A percentile compares a stretch with the other conserved stretches of the same genome.
These are phyloP conservation scores for Dillenia turbinata DNA, from an alignment of 164 flowering plant genomes.

Conservation along the genomic window DNA sequence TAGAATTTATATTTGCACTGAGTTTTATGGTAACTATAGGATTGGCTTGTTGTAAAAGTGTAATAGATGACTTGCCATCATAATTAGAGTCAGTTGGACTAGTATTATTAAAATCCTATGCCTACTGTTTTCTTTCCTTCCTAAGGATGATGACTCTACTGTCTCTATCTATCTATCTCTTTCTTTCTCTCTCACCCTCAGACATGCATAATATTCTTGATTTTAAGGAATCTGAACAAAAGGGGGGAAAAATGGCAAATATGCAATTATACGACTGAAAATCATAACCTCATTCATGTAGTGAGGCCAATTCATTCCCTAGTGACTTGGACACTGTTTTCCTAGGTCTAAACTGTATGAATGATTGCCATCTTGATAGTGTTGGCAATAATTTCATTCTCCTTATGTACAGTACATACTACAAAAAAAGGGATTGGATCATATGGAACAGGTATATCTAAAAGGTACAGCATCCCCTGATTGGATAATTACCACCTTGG, in stretches of 20 bases:
- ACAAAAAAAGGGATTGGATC: conserved; percentile 30
- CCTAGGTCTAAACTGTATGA: neutral
- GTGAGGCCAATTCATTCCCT: neutral
- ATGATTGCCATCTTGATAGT: too few species aligned
- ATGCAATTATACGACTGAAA: neutral
- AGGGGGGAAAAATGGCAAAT: too few species aligned
- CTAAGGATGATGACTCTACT: too few species aligned
- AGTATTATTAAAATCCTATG: too few species aligned
- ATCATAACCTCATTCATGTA: neutral
- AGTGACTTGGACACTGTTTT: neutral
- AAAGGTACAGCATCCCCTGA: conserved; percentile 20
- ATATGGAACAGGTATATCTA: conserved; percentile 27
- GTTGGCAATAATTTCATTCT: neutral
- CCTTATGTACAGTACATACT: conserved; percentile 45
- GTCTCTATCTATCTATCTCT: too few species aligned
- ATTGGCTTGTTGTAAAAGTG: too few species aligned
- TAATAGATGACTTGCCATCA: too few species aligned
- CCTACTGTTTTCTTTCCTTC: too few species aligned
- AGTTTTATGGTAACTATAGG: neutral
- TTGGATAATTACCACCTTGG: conserved; percentile 20
- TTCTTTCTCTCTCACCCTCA: too few species aligned
- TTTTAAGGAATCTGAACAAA: too few species aligned
- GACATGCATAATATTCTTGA: too few species aligned
- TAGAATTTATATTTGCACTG: neutral
- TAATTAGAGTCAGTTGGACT: too few species aligned